Evolutionary conservation across 2,329 filamentous ascomycete genomes (phyloP).

Genomic region (Tolypocladium endophyticum): DNA sequence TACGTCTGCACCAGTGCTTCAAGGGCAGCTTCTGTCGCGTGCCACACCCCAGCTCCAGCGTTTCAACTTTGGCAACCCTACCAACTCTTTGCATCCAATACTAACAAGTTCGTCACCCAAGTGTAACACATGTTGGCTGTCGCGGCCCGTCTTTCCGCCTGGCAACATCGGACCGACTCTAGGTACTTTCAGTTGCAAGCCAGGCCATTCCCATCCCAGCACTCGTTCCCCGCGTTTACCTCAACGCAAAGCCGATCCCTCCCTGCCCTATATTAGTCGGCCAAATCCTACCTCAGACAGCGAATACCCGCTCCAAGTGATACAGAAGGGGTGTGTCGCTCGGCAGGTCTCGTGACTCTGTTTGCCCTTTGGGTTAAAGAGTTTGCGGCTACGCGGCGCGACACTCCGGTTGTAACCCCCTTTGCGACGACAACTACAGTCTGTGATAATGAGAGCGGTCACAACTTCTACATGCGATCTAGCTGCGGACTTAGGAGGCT

Average conservation of each 20-base stretch:
- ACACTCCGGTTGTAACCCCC: not conserved
- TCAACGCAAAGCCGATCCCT: not conserved
- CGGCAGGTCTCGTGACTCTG: not conserved
- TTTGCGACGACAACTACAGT: not conserved
- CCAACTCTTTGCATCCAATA: not conserved
- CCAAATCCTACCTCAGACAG: not conserved
- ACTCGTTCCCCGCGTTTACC: not conserved
- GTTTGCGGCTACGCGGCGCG: not conserved
- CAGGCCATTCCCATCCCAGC: not conserved
- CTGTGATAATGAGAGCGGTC: not conserved
- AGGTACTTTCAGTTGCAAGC: not conserved
- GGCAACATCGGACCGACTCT: not conserved
- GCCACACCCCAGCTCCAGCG: not conserved
- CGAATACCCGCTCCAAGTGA: not conserved
- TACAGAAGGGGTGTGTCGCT: not conserved
- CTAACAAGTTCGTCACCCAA: not conserved
- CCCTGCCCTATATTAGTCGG: not conserved
- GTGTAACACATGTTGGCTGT: not conserved
- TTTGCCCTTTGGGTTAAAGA: not conserved
- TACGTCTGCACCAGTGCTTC: not conserved
- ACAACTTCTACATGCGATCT: not conserved
- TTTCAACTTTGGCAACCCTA: not conserved
- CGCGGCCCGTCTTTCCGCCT: not conserved
- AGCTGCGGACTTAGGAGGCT: not conserved
- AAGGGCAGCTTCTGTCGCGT: not conserved